Conservation (phyloP, 1,139 yeast species). For the Debaryomycetaceae sp. region DNA sequence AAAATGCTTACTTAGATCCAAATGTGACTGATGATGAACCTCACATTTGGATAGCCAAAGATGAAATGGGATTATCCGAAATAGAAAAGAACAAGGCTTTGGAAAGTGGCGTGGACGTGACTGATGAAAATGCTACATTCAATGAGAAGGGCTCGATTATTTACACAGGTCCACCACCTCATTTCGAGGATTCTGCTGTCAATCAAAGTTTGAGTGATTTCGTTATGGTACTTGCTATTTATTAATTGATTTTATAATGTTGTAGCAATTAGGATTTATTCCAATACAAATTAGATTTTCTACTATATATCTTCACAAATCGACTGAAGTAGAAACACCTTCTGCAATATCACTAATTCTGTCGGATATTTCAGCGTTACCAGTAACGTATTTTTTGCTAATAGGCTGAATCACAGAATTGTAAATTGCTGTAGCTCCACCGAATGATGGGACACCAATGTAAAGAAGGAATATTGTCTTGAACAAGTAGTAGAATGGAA, state of each 20-base stretch:
- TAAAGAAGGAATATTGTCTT: constrained; percentile 86
- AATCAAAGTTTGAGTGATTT: constrained; percentile 21
- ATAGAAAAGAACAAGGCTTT: constrained; percentile 58
- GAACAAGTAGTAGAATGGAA: constrained; percentile 94
- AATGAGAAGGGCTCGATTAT: constrained; percentile 52
- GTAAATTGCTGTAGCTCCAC: constrained; percentile 81
- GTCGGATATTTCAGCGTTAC: constrained; percentile 23
- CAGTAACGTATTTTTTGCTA: constrained; percentile 51
- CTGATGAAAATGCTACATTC: constrained; percentile 54
- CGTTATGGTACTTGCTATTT: neutral
- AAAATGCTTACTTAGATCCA: constrained; percentile 65
- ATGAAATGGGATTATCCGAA: constrained; percentile 65
- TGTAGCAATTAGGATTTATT: neutral
- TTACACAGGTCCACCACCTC: constrained; percentile 65
- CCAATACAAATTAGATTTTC: too few species aligned
- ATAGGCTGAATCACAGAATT: constrained; percentile 64
- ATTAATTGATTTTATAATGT: neutral
- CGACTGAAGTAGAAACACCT: constrained; percentile 45
- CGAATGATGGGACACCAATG: constrained; percentile 82
- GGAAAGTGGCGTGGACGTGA: constrained; percentile 53
- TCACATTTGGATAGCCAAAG: constrained; percentile 67
- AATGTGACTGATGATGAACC: constrained; percentile 60
- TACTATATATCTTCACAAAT: constrained; percentile 16
- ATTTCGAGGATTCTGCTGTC: constrained; percentile 36
- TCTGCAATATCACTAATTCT: constrained; percentile 47